These are phyloP conservation scores for Euphorbia schlechtendalii DNA, from an alignment of 441 rosid genomes.

Conservation along the genomic window DNA sequence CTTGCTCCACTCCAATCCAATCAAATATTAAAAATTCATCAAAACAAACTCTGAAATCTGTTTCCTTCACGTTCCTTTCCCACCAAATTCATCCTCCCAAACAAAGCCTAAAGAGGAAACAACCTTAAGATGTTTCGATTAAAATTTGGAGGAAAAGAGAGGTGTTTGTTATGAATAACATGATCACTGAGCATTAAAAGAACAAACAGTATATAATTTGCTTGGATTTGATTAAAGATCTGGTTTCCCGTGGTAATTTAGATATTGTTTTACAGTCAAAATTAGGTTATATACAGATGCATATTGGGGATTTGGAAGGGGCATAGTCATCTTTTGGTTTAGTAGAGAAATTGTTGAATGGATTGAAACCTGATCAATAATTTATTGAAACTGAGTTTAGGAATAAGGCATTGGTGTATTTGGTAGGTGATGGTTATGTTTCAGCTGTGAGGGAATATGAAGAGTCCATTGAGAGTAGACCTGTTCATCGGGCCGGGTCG, in stretches of 20 bases:
- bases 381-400: slow-evolving; percentile 44
- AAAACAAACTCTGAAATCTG: too few species aligned
- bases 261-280: slow-evolving; percentile 64
- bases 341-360: slow-evolving; percentile 45
- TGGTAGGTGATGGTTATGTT: slow-evolving; percentile 79
- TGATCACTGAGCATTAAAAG: slow-evolving; percentile 62
- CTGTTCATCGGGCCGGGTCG: too few species aligned
- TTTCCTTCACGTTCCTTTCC: too few species aligned
- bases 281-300: slow-evolving; percentile 80
- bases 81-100: too few species aligned
- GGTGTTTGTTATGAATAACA: slow-evolving; percentile 47
- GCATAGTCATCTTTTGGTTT: slow-evolving; percentile 48
- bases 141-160: slow-evolving; percentile 60
- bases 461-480: slow-evolving; percentile 74
- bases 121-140: slow-evolving; percentile 28
- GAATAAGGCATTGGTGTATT: slow-evolving; percentile 71
- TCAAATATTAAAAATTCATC: too few species aligned
- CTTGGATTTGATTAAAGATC: slow-evolving; percentile 48
- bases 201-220: slow-evolving; percentile 59
- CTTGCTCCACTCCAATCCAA: too few species aligned
- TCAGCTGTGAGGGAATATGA: slow-evolving; percentile 85
- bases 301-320: slow-evolving; percentile 75
- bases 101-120: slow-evolving; percentile 25
- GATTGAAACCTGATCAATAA: slow-evolving; percentile 24
- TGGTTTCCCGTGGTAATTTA: slow-evolving; percentile 31